Evolutionary conservation across 2,329 filamentous ascomycete species (phyloP).

Genomic region (Ceratocystis smalleyi): DNA sequence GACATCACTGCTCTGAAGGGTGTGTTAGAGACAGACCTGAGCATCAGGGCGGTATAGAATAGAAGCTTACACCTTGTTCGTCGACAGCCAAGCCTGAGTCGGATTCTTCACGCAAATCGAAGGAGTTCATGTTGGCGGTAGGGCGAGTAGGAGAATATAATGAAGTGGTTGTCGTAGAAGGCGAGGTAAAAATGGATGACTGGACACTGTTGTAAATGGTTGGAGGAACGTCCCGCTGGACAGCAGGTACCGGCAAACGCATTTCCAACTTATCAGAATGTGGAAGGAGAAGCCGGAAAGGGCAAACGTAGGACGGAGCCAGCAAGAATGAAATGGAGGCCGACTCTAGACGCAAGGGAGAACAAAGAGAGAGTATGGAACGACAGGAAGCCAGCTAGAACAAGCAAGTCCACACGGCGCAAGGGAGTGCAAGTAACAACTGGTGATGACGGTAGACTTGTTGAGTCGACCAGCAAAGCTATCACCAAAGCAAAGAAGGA

Average conservation of each 20-base stretch:
- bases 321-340: not conserved
- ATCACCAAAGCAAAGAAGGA: not conserved
- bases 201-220: not conserved
- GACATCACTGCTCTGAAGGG: not conserved
- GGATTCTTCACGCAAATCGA: not conserved
- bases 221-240: not conserved
- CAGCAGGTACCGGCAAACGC: not conserved
- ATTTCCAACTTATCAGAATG: not conserved
- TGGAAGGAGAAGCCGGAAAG: not conserved
- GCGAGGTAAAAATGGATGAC: not conserved
- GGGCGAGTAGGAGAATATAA: not conserved
- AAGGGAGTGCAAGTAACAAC: not conserved
- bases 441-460: not conserved
- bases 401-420: not conserved
- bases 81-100: not conserved
- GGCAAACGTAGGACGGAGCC: not conserved
- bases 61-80: not conserved
- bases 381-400: not conserved
- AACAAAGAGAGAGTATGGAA: not conserved
- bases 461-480: not conserved
- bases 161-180: not conserved
- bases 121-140: slow-evolving; percentile 1
- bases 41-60: not conserved
- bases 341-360: not conserved
- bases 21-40: not conserved